phyloP scores from a whole-genome alignment of 202 grass and related monocot genomes.

The Saccharum hybrid region DNA sequence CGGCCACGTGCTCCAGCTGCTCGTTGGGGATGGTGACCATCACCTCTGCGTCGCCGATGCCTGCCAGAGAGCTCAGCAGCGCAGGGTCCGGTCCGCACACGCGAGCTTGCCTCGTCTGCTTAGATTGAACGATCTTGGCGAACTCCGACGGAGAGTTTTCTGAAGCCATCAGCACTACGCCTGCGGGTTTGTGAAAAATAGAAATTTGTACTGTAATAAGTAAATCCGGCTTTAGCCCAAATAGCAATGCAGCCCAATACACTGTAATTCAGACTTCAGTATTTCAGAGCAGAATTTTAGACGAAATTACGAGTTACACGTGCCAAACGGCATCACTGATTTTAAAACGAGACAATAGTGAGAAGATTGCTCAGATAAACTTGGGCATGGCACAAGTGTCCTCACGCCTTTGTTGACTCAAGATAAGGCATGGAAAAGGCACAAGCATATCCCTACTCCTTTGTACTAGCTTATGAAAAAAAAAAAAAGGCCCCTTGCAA shows the following conservation, averaged over 20 bases:
- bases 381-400: slow-evolving; percentile 4
- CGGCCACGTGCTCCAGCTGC: slow-evolving; percentile 50
- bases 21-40: slow-evolving; percentile 52
- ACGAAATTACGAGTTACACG: not conserved
- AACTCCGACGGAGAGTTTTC: slow-evolving; percentile 46
- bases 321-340: not conserved
- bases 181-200: not conserved
- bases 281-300: not conserved
- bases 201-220: not conserved
- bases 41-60: not conserved
- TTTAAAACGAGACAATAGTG: not conserved
- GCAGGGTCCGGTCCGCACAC: slow-evolving; percentile 32
- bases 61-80: slow-evolving; percentile 37
- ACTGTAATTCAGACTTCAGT: not conserved
- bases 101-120: slow-evolving; percentile 43
- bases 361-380: slow-evolving; percentile 3
- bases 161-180: not conserved
- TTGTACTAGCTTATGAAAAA: not conserved
- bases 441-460: slow-evolving; percentile 44
- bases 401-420: slow-evolving; percentile 26
- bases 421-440: slow-evolving; percentile 37
- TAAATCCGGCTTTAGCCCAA: not conserved
- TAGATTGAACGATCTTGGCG: slow-evolving; percentile 49
- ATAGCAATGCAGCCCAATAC: not conserved
- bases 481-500: not conserved